These are phyloP conservation scores for Phoenix dactylifera DNA, from an alignment of 176 grass and related monocot genomes.

Conservation along the genomic window DNA sequence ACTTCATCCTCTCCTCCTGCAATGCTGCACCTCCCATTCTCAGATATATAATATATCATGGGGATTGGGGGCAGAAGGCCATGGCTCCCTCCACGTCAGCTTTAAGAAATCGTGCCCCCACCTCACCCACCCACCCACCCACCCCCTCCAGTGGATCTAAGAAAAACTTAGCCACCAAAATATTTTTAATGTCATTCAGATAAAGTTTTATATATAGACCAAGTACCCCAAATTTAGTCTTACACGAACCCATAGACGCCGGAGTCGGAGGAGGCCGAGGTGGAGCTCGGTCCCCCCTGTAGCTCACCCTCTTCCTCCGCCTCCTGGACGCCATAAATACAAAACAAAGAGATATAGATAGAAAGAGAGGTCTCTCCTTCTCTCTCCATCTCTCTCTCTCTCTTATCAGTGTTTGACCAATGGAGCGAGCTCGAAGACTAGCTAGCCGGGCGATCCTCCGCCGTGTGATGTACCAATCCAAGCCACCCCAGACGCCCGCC, in stretches of 20 bases:
- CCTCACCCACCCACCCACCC: background rate
- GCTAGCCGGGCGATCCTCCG: slow-evolving; percentile 62
- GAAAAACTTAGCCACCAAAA: no score
- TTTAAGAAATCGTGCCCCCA: background rate
- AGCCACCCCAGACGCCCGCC: slow-evolving; percentile 7
- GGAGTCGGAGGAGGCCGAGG: no score
- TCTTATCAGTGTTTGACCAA: slow-evolving; percentile 2
- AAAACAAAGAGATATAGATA: background rate
- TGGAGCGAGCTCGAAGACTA: slow-evolving; percentile 84
- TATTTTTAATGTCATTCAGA: no score
- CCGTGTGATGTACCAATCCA: slow-evolving; percentile 48
- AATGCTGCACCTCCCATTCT: slow-evolving; percentile 5
- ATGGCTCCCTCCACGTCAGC: background rate
- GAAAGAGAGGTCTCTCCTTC: background rate
- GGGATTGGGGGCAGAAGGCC: background rate
- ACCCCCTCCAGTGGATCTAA: background rate
- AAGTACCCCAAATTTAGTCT: no score
- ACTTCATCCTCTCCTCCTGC: slow-evolving; percentile 2
- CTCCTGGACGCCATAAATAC: background rate
- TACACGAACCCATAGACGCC: no score
- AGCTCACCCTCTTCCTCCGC: no score
- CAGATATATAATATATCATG: background rate
- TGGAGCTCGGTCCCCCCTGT: no score
- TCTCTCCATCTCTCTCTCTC: background rate
- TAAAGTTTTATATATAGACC: no score